Evolutionary conservation across 192 early-diverging fungal species (phyloP), one percentile per base, ranked within the genome.

Genomic region (Backusella psychrophila): DNA sequence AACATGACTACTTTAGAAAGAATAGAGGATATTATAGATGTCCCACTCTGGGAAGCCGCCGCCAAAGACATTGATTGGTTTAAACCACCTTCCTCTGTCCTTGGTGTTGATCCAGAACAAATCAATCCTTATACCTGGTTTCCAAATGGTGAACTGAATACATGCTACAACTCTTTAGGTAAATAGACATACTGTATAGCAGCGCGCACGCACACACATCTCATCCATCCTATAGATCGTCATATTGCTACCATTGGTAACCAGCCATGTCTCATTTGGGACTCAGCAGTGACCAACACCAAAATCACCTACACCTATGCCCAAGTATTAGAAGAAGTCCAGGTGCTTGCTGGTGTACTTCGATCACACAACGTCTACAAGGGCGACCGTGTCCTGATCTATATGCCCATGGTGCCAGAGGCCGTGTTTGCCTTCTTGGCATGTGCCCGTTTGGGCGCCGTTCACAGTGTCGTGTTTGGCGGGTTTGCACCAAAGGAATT

Each of bases 321-420:
- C 35, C 88, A 96, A 80, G 85, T 95, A 35, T 77, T 92, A 75
- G 81, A 89, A 7, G 79, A 90, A 17, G 93, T 96, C 19, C 83
- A 91, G 69, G 82, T 77, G 4, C 86, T 94, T 33, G 90, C 95
- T 12, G 86, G 84, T 8, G 88, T 94, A 33, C 82, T 96, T 41
- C 75, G 77, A 9, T 79, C 80, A 12, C 83, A 93, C 65, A 91
- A 87, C 23, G 86, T 95, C 6, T 75, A 38, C 36, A 87, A 88
- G 31, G 94, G 96, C 23, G 91, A 94, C 73, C 90, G 86, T 5
- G 94, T 95, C 5, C 74, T 96, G 42, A 86, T 97, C 26, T 96
- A 94, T 84, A 94, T 94, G 92, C 91, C 93, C 26, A 92, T 94
- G 93, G 88, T 95, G 7, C 90, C 91, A 12, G 90, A 97, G 74